Base-by-base conservation (phyloP, 352 stramenopile species). In the Globisporangium lucens region DNA sequence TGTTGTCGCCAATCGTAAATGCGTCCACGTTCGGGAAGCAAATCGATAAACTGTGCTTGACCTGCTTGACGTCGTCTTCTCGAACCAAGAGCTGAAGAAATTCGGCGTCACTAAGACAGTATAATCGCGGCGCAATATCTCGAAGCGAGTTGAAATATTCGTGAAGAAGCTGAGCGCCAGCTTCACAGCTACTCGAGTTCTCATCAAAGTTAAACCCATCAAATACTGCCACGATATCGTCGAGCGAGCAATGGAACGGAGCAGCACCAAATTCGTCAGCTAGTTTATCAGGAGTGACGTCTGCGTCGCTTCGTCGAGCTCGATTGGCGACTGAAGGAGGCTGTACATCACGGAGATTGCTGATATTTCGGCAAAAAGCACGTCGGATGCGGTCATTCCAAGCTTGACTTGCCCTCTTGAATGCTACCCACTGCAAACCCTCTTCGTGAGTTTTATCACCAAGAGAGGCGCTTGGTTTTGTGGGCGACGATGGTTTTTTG, bases 191-290 rank as follows among this genome's bases (percentile, higher is more conserved):
- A 20, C 65, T 55, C 20, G 75, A 59, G n/a, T 68, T 71, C 4
- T 60, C 13, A 13, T 84, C 75, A 47, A 90, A 90, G 36, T 90
- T 77, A 59, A 90, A 90, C 13, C 59, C 75, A n/a, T 77, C 66
- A 51, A 89, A 90, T 24, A 66, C 77, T n/a, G 73, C 29, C 13
- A 79, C 52, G 33, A 88, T 66, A 13, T 77, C 77, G 46, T 76
- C 63, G 27, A 90, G 61, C 2, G 78, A 74, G 38, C 76, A 89
- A 10, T 38, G 12, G 10, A 13, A 38, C 8, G 41, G 7, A 24
- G 33, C 56, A 79, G 65, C 6, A 67, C 69, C 35, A 61, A 63
- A 7, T 20, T 78, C n/a, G 47, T 65, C 10, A 49, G 47, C 24
- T 60, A 30, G 30, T 3, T 13, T 33, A 9, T 60, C 20, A 41